Evolutionary conservation across 805 yeast genomes (phyloP), one percentile per base, ranked within the genome.

Genomic region (Nakazawaea ambrosiae): DNA sequence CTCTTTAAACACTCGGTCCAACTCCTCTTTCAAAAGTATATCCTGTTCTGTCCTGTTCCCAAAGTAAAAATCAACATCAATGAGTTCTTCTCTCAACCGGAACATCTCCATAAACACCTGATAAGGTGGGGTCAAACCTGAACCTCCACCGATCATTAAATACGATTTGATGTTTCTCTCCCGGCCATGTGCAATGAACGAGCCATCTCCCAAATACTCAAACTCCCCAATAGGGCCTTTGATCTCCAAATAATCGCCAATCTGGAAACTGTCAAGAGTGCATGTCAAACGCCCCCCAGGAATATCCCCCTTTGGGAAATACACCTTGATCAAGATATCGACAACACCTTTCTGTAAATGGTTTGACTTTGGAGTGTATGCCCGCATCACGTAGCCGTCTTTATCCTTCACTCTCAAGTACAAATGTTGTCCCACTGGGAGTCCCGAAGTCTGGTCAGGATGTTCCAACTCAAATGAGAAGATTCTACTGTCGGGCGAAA

Each of bases 41-140:
- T 72, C 78, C 14, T 54, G 57, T 16, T 52, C 57, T 33, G 65
- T 53, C 36, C 57, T 45, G 43, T 64, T 61, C 27, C 76, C 75
- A 53, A 65, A 72, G 50, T 53, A 63, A 49, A 72, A 58, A 32
- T 58, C 55, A 31, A 70, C 67, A 50, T 62, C 54, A 40, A 76
- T 69, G 36, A 59, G 56, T 51, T 69, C 75, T 15, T 60, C 61
- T 6, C 66, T 65, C 50, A 65, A 61, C 46, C 57, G 54, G 40
- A 66, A 53, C 43, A 72, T 65, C 49, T 66, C 72, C 41, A 66
- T 64, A 36, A 72, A 48, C 49, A 72, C 68, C 52, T 70, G 77
- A 53, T 66, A 72, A 48, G 68, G 67, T 16, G 78, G 78, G 22
- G 78, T 70, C 49, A 73, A 71, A 36, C 78, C 78, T 23, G 73